phyloP scores from a whole-genome alignment of 352 stramenopile genomes.

The Phytophthora idaei region DNA sequence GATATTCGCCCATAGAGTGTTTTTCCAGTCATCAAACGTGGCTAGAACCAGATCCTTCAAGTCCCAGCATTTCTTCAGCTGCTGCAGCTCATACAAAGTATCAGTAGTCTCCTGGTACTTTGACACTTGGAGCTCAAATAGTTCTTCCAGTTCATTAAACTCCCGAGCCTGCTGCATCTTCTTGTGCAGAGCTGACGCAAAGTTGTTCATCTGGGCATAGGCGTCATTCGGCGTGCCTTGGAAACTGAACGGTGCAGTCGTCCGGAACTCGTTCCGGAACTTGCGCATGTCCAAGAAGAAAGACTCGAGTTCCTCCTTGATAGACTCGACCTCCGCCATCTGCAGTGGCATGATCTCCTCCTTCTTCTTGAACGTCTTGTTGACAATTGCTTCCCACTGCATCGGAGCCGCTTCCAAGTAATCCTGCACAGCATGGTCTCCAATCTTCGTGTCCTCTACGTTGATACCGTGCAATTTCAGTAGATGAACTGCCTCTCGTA shows the following conservation, averaged over 20 bases:
- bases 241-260: conserved; percentile 95
- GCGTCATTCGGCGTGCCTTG: conserved; percentile 78
- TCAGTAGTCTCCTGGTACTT: conserved; percentile 91
- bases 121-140: conserved; percentile 88
- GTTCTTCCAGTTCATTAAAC: conserved; percentile 87
- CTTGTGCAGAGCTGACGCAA: conserved; percentile 65
- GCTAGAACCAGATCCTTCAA: conserved; percentile 81
- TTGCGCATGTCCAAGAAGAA: conserved; percentile 95
- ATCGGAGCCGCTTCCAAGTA: conserved; percentile 96
- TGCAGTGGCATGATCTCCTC: conserved; percentile 98
- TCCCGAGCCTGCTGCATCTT: conserved; percentile 86
- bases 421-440: conserved; percentile 80
- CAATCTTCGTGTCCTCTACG: conserved; percentile 90
- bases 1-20: conserved; percentile 79
- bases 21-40: conserved; percentile 90
- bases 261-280: conserved; percentile 95
- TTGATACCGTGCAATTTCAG: conserved; percentile 95
- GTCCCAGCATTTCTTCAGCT: conserved; percentile 90
- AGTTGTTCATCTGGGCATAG: conserved; percentile 86
- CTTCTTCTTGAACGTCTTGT: conserved; percentile 98
- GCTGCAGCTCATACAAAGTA: conserved; percentile 85
- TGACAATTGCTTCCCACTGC: conserved; percentile 98
- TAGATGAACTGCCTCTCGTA: conserved; percentile 93
- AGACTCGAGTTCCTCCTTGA: conserved; percentile 94
- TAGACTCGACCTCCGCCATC: conserved; percentile 94